phyloP scores from a whole-genome alignment of 2,329 filamentous ascomycete genomes.

The Coniella vitis region DNA sequence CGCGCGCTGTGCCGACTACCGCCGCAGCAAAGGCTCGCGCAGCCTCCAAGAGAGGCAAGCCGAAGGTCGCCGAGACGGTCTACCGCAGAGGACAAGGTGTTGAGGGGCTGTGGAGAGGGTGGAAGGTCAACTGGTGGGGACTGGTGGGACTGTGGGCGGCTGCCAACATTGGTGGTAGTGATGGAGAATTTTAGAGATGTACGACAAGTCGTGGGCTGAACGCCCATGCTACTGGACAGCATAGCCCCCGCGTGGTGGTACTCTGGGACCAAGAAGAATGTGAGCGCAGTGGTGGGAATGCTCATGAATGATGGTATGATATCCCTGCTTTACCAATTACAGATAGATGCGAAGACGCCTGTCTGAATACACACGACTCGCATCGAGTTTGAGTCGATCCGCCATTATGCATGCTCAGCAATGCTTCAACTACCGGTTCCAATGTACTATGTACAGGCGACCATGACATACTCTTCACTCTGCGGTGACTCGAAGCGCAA shows the following conservation, averaged over 20 bases:
- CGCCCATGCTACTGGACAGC: background rate
- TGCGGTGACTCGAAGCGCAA: no score
- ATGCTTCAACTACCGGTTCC: no score
- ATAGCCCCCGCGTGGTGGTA: background rate
- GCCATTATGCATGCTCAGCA: no score
- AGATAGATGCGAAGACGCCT: background rate
- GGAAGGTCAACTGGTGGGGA: slow-evolving; percentile 74
- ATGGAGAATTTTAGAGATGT: slow-evolving; percentile 47
- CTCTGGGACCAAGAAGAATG: background rate
- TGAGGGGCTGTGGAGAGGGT: slow-evolving; percentile 64
- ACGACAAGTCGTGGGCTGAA: background rate
- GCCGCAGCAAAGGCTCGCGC: slow-evolving; percentile 25
- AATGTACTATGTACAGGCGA: no score
- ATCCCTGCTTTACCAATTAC: slow-evolving; percentile 13
- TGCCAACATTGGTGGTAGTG: slow-evolving; percentile 54
- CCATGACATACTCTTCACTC: no score
- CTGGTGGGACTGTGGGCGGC: slow-evolving; percentile 68
- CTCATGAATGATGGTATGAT: slow-evolving; percentile 21
- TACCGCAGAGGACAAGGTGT: slow-evolving; percentile 59
- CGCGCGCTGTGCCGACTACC: slow-evolving; percentile 36
- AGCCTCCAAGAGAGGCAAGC: slow-evolving; percentile 25
- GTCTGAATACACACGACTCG: background rate
- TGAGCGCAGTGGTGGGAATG: background rate
- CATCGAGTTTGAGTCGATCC: background rate
- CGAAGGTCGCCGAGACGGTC: slow-evolving; percentile 33